phyloP scores from a whole-genome alignment of 768 basidiomycete species.

The Daedalea quercina region DNA sequence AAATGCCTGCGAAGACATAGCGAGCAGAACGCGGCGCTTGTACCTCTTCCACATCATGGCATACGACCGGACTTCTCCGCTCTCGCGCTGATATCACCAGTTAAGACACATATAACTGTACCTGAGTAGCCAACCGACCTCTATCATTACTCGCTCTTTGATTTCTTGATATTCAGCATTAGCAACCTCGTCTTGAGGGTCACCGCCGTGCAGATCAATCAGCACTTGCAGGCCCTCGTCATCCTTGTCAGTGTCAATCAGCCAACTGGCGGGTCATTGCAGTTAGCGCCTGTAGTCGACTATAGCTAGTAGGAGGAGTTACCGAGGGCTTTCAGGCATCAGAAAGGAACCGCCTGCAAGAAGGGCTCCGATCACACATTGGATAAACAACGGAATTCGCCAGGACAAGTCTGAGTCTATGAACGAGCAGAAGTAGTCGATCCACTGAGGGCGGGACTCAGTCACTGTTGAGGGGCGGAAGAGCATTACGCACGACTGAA shows the following conservation, averaged over 20 bases:
- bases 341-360: constrained; percentile 73
- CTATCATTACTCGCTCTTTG: constrained; percentile 68
- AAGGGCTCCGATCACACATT: constrained; percentile 80
- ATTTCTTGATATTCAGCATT: constrained; percentile 87
- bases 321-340: constrained; percentile 90
- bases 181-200: constrained; percentile 60
- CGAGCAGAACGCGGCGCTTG: constrained; percentile 80
- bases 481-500: constrained; percentile 61
- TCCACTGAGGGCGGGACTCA: constrained; percentile 51
- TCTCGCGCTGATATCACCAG: constrained; percentile 49
- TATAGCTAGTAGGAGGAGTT: constrained; percentile 11
- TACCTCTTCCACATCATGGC: constrained; percentile 81
- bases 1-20: constrained; percentile 94
- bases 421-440: constrained; percentile 90
- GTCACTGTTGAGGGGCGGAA: background rate
- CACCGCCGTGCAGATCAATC: constrained; percentile 83
- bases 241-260: constrained; percentile 84
- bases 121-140: constrained; percentile 35
- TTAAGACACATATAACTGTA: background rate
- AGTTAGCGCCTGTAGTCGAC: background rate
- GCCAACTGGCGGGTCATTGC: constrained; percentile 48
- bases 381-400: constrained; percentile 84
- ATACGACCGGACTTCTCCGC: constrained; percentile 74
- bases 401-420: constrained; percentile 83
- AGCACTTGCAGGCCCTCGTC: constrained; percentile 80